These are phyloP conservation scores for Ceratobasidium sp. DNA, from an alignment of 1,284 basidiomycete species.

Conservation along the genomic window DNA sequence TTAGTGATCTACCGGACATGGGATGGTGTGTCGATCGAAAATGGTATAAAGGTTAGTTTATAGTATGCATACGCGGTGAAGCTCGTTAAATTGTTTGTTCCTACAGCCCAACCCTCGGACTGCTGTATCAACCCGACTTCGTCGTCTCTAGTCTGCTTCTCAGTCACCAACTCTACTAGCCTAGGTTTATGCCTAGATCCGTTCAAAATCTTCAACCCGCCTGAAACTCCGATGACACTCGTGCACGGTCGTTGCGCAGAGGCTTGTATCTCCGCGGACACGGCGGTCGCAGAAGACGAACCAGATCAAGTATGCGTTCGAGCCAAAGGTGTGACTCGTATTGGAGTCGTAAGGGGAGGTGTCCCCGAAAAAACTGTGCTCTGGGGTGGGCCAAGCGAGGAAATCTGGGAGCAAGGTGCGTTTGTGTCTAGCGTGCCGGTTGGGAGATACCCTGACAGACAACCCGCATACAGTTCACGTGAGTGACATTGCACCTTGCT, in stretches of 20 bases:
- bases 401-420: conserved; percentile 74
- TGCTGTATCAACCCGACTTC: conserved; percentile 16
- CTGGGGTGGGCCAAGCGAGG: conserved; percentile 72
- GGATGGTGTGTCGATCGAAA: conserved; percentile 33
- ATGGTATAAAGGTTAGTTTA: conserved; percentile 18
- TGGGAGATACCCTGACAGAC: conserved; percentile 7
- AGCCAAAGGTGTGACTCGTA: conserved; percentile 54
- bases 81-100: background rate
- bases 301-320: conserved; percentile 55
- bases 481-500: conserved; percentile 57
- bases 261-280: conserved; percentile 31
- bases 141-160: conserved; percentile 25
- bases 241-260: conserved; percentile 38
- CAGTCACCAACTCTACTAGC: background rate
- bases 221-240: conserved; percentile 46
- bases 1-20: conserved; percentile 26
- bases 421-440: conserved; percentile 7
- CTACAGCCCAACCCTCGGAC: conserved; percentile 11
- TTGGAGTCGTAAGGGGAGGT: conserved; percentile 8
- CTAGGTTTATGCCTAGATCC: conserved; percentile 29
- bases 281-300: conserved; percentile 38
- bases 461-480: conserved; percentile 60
- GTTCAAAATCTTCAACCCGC: conserved; percentile 40
- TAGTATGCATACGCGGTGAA: background rate
- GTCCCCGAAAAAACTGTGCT: conserved; percentile 55